A percentile compares a stretch with the other conserved stretches of the same genome.
Evolutionary conservation across 2,329 filamentous ascomycete genomes (phyloP).

Genomic region (Botrytis fragariae): DNA sequence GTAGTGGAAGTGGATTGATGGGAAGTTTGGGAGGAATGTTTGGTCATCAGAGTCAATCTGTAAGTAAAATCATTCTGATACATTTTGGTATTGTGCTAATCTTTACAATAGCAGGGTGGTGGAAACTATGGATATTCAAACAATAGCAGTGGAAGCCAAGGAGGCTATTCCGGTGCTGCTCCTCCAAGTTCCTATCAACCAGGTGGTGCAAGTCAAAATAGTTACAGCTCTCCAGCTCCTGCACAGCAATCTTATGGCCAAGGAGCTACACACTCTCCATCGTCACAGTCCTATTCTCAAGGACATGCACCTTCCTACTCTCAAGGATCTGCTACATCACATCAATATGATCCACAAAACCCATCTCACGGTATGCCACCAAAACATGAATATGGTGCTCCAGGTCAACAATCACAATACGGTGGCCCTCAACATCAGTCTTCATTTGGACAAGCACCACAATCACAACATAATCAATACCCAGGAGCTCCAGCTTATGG

Average conservation of each 20-base stretch:
- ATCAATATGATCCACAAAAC: constrained; percentile 20
- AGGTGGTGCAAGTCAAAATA: constrained; percentile 25
- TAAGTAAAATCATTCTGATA: constrained; percentile 18
- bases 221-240: constrained; percentile 26
- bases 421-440: constrained; percentile 32
- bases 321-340: constrained; percentile 12
- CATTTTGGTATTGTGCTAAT: constrained; percentile 25
- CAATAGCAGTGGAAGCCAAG: constrained; percentile 43
- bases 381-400: constrained; percentile 21
- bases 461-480: constrained; percentile 26
- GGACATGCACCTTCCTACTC: constrained; percentile 9
- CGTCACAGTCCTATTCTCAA: constrained; percentile 22
- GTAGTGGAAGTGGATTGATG: constrained; percentile 32
- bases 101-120: constrained; percentile 38
- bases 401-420: constrained; percentile 29
- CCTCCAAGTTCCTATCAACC: constrained; percentile 61
- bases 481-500: constrained; percentile 25
- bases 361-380: constrained; percentile 9
- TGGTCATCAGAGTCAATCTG: constrained; percentile 30
- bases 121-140: constrained; percentile 65
- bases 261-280: constrained; percentile 10
- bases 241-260: constrained; percentile 16
- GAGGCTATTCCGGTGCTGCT: constrained; percentile 59
- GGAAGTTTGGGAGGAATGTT: constrained; percentile 36
- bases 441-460: constrained; percentile 24